Base-by-base conservation (phyloP, 371 early-diverging fungal genomes). In the Syncephalastrum racemosum region DNA sequence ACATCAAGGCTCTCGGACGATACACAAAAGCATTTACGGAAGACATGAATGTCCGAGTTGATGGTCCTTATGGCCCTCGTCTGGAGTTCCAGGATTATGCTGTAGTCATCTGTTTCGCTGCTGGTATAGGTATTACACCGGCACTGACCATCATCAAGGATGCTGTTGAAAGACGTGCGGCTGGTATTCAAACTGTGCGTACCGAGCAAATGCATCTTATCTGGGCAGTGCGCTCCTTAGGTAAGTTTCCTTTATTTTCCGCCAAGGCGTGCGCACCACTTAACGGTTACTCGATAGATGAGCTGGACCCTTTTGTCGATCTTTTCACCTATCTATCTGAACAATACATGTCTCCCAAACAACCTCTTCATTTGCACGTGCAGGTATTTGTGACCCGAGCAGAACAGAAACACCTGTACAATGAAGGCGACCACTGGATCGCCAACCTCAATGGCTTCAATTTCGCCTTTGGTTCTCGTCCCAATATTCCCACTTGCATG, bases 51-150 rank as follows among this genome's bases (percentile, higher is more conserved):
- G 57, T 75, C 18, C 59, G 62, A 7, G 60, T 75, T 13, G 76
- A 75, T 63, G 76, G 76, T 31, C 70, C 70, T 1, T 72, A 68
- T 55, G 76, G 76, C 10, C 66, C 76, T 43, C 54, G 55, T 10
- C 53, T 72, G 22, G 64, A 67, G 19, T 70, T 61, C 22, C 73
- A 70, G 59, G 76, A 75, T 54, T 65, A 70, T 36, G 58, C 58
- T 18, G 62, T 72, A 5, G 40, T 72, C 42, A 64, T 59, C 19
- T 53, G 62, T n/a, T 69, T 64, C 46, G 68, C 63, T 43, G 49
- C 67, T 19, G 76, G 76, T 60, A 68, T 75, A 31, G 76, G 76
- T 64, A 51, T 66, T 25, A 75, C 76, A 0, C 76, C 76, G 19
- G 70, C 73, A 0, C 49, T 75, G 45, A 56, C 70, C 13, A 58